phyloP scores from a whole-genome alignment of 352 stramenopile genomes.

The Plasmopara halstedii region DNA sequence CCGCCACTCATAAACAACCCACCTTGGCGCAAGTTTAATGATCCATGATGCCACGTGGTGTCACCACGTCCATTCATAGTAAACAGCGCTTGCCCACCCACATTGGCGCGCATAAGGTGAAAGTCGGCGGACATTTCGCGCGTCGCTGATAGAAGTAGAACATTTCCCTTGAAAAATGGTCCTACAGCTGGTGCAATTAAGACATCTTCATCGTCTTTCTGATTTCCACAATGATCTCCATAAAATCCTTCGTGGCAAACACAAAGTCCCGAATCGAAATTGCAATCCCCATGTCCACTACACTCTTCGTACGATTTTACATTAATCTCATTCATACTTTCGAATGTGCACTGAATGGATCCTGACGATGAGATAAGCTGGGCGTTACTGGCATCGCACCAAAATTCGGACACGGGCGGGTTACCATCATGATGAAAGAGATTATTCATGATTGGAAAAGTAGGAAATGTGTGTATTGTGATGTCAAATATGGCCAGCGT shows the following conservation, averaged over 20 bases:
- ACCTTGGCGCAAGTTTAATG: slow-evolving; percentile 15
- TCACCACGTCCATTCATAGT: slow-evolving; percentile 61
- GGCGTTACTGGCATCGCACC: slow-evolving; percentile 39
- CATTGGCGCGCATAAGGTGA: slow-evolving; percentile 61
- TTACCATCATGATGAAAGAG: slow-evolving; percentile 62
- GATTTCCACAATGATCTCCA: slow-evolving; percentile 61
- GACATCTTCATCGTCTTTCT: slow-evolving; percentile 57
- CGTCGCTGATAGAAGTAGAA: slow-evolving; percentile 45
- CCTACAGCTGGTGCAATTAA: slow-evolving; percentile 35
- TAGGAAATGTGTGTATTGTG: slow-evolving; percentile 52
- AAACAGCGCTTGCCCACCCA: slow-evolving; percentile 37
- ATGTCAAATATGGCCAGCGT: slow-evolving; percentile 42
- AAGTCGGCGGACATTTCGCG: slow-evolving; percentile 43
- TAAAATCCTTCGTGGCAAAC: slow-evolving; percentile 59
- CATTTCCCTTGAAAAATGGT: slow-evolving; percentile 65
- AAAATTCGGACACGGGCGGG: slow-evolving; percentile 40
- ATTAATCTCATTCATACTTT: slow-evolving; percentile 28
- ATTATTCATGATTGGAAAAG: slow-evolving; percentile 77
- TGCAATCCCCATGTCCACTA: slow-evolving; percentile 52
- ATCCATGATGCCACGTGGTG: slow-evolving; percentile 20
- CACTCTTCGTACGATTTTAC: slow-evolving; percentile 55
- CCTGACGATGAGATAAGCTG: slow-evolving; percentile 13
- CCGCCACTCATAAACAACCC: slow-evolving; percentile 19
- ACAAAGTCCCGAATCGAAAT: slow-evolving; percentile 38
- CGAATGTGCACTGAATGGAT: slow-evolving; percentile 35